Conservation (phyloP, 1,284 basidiomycete genomes). For the Earliella scabrosa region DNA sequence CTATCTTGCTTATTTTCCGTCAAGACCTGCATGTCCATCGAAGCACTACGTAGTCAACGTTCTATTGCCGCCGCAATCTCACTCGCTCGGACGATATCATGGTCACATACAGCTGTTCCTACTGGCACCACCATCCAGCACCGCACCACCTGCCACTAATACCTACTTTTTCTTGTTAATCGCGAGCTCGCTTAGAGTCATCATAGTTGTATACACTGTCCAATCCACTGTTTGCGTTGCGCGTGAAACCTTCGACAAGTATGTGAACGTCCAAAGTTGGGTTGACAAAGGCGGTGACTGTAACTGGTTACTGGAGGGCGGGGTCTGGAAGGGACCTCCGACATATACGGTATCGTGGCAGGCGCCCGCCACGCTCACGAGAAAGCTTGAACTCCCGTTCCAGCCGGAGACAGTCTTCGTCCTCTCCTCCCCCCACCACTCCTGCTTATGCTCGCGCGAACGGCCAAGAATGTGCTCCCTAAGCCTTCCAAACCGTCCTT, state of each 20-base stretch:
- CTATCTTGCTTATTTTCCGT: conserved; percentile 15
- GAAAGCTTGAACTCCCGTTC: conserved; percentile 5
- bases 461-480: conserved; percentile 46
- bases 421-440: conserved; percentile 12
- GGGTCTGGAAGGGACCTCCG: neutral
- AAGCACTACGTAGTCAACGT: conserved; percentile 5
- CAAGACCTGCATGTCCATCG: conserved; percentile 4
- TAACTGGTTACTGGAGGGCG: conserved; percentile 1
- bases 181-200: conserved; percentile 16
- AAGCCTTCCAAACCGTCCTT: conserved; percentile 43
- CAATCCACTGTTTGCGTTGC: conserved; percentile 5
- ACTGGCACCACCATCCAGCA: conserved; percentile 2
- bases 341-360: neutral
- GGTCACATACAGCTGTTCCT: conserved; percentile 5
- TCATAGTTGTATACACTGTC: conserved; percentile 8
- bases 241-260: neutral
- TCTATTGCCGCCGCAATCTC: conserved; percentile 10
- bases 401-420: conserved; percentile 2
- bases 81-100: conserved; percentile 10
- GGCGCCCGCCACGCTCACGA: conserved; percentile 15
- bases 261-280: neutral
- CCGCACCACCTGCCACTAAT: neutral
- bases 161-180: conserved; percentile 18
- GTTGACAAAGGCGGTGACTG: conserved; percentile 7
- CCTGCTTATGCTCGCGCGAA: conserved; percentile 56